A percentile compares a stretch with the other conserved stretches of the same genome.
Conservation (phyloP, 768 basidiomycete genomes). For the Sistotremastrum suecicum region DNA sequence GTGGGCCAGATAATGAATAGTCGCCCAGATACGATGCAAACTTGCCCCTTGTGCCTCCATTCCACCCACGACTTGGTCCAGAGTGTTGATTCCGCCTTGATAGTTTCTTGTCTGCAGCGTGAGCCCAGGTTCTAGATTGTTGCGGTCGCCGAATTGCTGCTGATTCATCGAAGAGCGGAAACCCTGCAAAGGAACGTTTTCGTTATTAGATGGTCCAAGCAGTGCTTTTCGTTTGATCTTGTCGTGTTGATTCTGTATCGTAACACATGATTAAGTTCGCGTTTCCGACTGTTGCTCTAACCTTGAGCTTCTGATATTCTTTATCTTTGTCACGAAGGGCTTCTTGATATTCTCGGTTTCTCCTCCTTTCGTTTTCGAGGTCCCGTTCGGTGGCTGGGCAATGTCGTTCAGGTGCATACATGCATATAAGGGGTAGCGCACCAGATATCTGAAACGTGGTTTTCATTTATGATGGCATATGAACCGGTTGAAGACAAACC, state of each 20-base stretch:
- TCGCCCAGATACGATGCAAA: neutral
- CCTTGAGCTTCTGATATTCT: constrained; percentile 82
- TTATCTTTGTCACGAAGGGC: constrained; percentile 63
- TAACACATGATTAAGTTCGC: neutral
- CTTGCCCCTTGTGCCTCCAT: constrained; percentile 55
- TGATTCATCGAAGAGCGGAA: neutral
- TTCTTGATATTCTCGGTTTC: constrained; percentile 61
- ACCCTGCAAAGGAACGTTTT: constrained; percentile 2
- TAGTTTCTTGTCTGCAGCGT: constrained; percentile 7
- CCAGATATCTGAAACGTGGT: neutral
- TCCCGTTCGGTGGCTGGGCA: constrained; percentile 61
- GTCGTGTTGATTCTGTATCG: constrained; percentile 52
- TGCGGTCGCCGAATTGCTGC: constrained; percentile 1
- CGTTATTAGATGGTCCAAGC: constrained; percentile 29
- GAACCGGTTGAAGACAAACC: constrained; percentile 32
- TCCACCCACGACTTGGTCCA: constrained; percentile 35
- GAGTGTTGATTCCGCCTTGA: constrained; percentile 10
- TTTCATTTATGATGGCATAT: too few species aligned
- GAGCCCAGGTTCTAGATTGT: constrained; percentile 3
- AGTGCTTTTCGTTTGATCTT: constrained; percentile 73
- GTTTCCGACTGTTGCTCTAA: constrained; percentile 11
- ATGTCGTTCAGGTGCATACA: neutral
- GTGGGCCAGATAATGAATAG: neutral
- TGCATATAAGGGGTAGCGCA: neutral
- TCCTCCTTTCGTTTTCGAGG: constrained; percentile 65